Evolutionary conservation across 129 eudicot species (phyloP).

Genomic region (Silybum marianum): DNA sequence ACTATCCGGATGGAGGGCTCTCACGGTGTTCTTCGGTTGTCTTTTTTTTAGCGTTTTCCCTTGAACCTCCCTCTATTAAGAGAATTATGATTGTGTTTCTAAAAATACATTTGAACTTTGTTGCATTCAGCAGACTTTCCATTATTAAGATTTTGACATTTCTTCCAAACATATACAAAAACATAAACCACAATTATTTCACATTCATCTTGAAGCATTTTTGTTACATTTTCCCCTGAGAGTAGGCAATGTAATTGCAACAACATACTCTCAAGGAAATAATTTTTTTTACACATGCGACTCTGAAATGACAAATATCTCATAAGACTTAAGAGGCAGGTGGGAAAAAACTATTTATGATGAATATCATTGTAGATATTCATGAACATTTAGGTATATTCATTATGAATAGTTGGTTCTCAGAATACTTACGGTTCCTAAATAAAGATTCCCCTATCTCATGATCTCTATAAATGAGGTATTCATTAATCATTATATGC

Average conservation of each 20-base stretch:
- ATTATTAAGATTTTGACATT: neutral
- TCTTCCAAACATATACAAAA: neutral
- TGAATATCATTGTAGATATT: neutral
- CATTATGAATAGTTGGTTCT: neutral
- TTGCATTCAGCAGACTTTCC: neutral
- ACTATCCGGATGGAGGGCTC: too few relatives aligned
- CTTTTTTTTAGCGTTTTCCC: too few relatives aligned
- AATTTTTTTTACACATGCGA: neutral
- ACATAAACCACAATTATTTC: neutral
- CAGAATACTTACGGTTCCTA: neutral
- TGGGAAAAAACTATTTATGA: neutral
- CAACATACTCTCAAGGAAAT: too few relatives aligned
- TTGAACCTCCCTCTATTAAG: too few relatives aligned
- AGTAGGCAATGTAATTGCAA: neutral
- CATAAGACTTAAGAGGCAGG: neutral
- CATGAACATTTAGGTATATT: neutral
- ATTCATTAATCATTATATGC: conserved; percentile 1
- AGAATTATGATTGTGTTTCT: neutral
- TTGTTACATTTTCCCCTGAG: neutral
- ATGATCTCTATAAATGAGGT: neutral
- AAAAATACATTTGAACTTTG: neutral
- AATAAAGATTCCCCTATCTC: neutral
- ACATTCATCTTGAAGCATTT: neutral
- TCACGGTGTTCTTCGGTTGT: too few relatives aligned
- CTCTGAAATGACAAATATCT: neutral